These are phyloP conservation scores for Helicocarpus griseus DNA, from an alignment of 2,329 filamentous ascomycete species.

Conservation along the genomic window DNA sequence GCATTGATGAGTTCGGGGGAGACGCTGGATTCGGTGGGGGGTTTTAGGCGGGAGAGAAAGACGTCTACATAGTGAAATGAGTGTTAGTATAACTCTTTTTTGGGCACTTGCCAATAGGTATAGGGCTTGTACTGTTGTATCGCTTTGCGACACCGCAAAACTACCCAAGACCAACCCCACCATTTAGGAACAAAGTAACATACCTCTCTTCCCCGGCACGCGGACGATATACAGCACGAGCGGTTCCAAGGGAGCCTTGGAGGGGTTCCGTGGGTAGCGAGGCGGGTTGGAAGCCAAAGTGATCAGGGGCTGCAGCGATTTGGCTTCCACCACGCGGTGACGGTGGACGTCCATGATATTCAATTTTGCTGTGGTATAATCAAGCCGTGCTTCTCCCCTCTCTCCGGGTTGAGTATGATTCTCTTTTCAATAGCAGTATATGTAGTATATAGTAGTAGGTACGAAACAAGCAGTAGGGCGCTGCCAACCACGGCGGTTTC, in stretches of 20 bases:
- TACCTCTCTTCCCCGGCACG: constrained; percentile 84
- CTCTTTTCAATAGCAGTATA: no score
- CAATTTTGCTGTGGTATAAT: no score
- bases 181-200: constrained; percentile 10
- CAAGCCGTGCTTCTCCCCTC: no score
- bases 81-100: background rate
- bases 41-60: constrained; percentile 84
- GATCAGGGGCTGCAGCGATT: constrained; percentile 71
- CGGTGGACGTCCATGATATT: background rate
- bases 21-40: constrained; percentile 70
- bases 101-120: no score
- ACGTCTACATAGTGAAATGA: constrained; percentile 53
- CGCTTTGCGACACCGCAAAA: constrained; percentile 8
- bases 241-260: constrained; percentile 57
- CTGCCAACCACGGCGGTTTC: no score
- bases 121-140: background rate
- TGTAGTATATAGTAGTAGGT: no score
- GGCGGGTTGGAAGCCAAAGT: constrained; percentile 77
- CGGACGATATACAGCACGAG: constrained; percentile 84
- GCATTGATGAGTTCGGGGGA: constrained; percentile 77
- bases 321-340: constrained; percentile 54
- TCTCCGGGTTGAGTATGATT: no score
- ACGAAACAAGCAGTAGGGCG: no score
- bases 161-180: background rate
- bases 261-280: constrained; percentile 69